phyloP scores from a whole-genome alignment of 2,329 filamentous ascomycete species.

The Geoglossum cookeanum region DNA sequence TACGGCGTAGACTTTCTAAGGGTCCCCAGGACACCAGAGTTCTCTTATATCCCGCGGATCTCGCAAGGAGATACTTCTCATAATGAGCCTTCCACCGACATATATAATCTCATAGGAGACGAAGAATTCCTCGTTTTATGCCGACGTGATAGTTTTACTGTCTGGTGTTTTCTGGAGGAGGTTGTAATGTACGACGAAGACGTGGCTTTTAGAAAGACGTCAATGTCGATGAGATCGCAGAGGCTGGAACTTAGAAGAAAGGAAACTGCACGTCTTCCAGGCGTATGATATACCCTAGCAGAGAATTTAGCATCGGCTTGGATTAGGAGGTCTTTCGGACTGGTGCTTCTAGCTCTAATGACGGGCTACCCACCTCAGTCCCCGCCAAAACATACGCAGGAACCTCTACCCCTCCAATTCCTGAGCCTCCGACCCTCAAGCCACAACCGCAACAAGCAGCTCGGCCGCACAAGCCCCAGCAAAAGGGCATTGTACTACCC shows the following conservation, averaged over 20 bases:
- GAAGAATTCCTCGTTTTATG: neutral
- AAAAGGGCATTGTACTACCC: too few relatives aligned
- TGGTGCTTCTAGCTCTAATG: neutral
- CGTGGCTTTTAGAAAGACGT: neutral
- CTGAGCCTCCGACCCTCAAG: too few relatives aligned
- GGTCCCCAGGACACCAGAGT: neutral
- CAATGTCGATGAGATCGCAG: neutral
- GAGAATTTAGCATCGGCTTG: neutral
- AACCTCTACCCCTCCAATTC: too few relatives aligned
- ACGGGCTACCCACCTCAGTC: neutral
- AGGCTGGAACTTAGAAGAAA: neutral
- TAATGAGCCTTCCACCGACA: neutral
- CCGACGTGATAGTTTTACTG: neutral
- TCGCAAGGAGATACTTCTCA: neutral
- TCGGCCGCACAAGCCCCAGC: too few relatives aligned
- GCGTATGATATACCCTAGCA: neutral
- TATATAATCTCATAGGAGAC: neutral
- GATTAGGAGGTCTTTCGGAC: neutral
- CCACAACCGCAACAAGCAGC: too few relatives aligned
- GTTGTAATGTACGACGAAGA: neutral
- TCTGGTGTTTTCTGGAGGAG: slow-evolving; percentile 1
- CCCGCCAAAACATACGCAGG: too few relatives aligned
- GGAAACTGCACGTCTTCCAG: neutral
- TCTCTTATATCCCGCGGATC: neutral
- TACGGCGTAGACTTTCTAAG: neutral